A percentile compares a stretch with the other conserved stretches of the same genome.
Conservation (phyloP, 2,329 filamentous ascomycete genomes). For the Fusarium avenaceum region DNA sequence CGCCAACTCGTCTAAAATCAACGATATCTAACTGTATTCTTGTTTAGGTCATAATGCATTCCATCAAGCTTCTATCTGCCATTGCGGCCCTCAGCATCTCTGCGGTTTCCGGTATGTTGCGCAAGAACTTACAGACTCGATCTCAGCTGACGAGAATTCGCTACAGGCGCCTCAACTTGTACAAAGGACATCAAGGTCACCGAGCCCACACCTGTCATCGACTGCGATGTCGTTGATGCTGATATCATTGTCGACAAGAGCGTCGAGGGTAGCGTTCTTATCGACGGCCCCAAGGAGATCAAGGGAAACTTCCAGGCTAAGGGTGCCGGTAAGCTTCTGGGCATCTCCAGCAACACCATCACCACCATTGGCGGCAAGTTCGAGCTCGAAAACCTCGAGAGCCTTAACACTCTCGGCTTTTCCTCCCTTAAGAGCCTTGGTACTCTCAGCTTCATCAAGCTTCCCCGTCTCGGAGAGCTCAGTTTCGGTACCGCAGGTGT, state of each 20-base stretch:
- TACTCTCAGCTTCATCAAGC: conserved; percentile 77
- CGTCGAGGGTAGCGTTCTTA: conserved; percentile 68
- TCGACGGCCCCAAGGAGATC: conserved; percentile 72
- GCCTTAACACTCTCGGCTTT: conserved; percentile 77
- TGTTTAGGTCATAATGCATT: conserved; percentile 61
- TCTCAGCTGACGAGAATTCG: conserved; percentile 9
- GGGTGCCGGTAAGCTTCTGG: conserved; percentile 70
- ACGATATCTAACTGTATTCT: conserved; percentile 35
- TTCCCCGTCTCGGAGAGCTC: conserved; percentile 70
- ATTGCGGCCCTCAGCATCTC: conserved; percentile 58
- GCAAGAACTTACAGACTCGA: fast-evolving
- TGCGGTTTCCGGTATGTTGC: conserved; percentile 59
- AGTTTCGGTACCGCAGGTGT: conserved; percentile 69
- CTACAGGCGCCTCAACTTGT: conserved; percentile 54
- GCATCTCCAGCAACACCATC: conserved; percentile 73
- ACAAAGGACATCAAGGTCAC: conserved; percentile 72
- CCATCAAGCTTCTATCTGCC: conserved; percentile 61
- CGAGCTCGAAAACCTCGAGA: conserved; percentile 75
- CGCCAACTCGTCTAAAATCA: neutral
- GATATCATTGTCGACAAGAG: conserved; percentile 73
- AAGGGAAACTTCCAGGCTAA: conserved; percentile 72
- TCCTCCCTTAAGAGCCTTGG: conserved; percentile 73
- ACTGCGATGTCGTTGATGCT: conserved; percentile 79
- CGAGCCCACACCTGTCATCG: conserved; percentile 71
- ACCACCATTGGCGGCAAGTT: conserved; percentile 77